Conservation (phyloP, 768 basidiomycete genomes). For the Phanerochaete sordida region DNA sequence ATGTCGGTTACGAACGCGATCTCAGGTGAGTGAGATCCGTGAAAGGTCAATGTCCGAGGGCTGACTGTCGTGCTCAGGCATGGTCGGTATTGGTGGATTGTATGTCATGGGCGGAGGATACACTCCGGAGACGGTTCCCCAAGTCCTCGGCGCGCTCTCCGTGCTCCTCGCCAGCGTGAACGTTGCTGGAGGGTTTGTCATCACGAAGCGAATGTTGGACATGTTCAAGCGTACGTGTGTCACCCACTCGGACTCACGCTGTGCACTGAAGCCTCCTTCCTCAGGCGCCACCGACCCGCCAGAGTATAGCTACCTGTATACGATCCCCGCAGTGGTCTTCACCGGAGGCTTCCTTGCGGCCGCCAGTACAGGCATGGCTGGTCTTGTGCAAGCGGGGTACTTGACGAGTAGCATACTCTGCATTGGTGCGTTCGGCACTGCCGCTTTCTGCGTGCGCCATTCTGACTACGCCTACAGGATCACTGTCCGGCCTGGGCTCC, state of each 20-base stretch:
- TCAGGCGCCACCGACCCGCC: slow-evolving; percentile 76
- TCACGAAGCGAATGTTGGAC: slow-evolving; percentile 90
- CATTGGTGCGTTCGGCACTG: slow-evolving; percentile 48
- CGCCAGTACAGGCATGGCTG: slow-evolving; percentile 80
- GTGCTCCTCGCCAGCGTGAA: slow-evolving; percentile 89
- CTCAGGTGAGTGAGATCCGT: slow-evolving; percentile 52
- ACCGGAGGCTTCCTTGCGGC: slow-evolving; percentile 80
- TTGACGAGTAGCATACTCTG: slow-evolving; percentile 82
- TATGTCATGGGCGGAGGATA: slow-evolving; percentile 92
- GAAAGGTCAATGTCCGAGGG: not conserved
- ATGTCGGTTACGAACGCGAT: slow-evolving; percentile 93
- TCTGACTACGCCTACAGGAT: slow-evolving; percentile 40
- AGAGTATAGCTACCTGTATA: slow-evolving; percentile 83
- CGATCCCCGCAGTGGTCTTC: slow-evolving; percentile 76
- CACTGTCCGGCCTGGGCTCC: slow-evolving; percentile 75
- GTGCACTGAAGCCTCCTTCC: not conserved
- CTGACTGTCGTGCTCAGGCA: slow-evolving; percentile 32
- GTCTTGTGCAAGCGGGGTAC: slow-evolving; percentile 87
- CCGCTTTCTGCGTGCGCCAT: not conserved
- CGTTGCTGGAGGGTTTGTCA: slow-evolving; percentile 84
- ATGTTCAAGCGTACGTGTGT: slow-evolving; percentile 76
- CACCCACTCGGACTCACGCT: slow-evolving; percentile 22
- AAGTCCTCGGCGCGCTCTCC: slow-evolving; percentile 73
- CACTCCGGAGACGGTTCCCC: slow-evolving; percentile 76
- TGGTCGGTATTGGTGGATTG: slow-evolving; percentile 82